Evolutionary conservation across 164 flowering plant species (phyloP), one percentile per base, ranked within the genome.

Genomic region (Euptelea pleiosperma): DNA sequence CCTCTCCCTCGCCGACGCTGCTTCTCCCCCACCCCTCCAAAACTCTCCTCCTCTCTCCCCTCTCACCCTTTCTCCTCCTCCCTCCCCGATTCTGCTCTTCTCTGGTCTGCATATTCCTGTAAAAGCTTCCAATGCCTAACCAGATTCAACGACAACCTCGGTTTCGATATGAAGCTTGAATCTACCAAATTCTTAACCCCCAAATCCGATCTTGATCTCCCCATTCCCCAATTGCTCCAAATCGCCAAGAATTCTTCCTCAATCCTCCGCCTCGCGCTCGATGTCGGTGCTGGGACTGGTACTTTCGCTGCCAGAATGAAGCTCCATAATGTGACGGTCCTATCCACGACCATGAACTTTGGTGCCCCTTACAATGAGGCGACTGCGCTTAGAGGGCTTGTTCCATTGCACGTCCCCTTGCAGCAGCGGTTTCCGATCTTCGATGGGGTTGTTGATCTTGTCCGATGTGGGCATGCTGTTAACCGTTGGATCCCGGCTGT

Each of bases 1-100:
- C 98, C 97, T 0, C 85, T 92, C 26, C 98, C 97, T 7, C 88
- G 96, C 60, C 90, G 97, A 21, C 78, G 98, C 10, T 92, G 97
- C 78, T 89, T 92, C 77, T 71, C 88, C 31, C 63, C 11, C 6
- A 82, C 96, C 48, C 75, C 86, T 1, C 11, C 68, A 0, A 71
- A 75, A 46, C 60, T 58, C 33, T 44, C 83, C 2, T 47, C 77
- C 11, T 60, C 81, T 3, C 71, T 79, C 18, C 82, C 79, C 21
- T 40, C 57, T 6, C 25, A 68, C 33, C 85, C 82, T 1, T 89
- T 79, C 49, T 69, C 84, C 21, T 39, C 78, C 8, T 51, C 78
- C 2, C 63, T 85, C 5, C 86, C 83, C 0, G 87, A 82, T 16
- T 64, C 79, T 24, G 63, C 80, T 6, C 59, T 88, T 8, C 33